Conservation (phyloP, 225 moss, liverwort and hornwort genomes). For the Rhytidiadelphus loreus region DNA sequence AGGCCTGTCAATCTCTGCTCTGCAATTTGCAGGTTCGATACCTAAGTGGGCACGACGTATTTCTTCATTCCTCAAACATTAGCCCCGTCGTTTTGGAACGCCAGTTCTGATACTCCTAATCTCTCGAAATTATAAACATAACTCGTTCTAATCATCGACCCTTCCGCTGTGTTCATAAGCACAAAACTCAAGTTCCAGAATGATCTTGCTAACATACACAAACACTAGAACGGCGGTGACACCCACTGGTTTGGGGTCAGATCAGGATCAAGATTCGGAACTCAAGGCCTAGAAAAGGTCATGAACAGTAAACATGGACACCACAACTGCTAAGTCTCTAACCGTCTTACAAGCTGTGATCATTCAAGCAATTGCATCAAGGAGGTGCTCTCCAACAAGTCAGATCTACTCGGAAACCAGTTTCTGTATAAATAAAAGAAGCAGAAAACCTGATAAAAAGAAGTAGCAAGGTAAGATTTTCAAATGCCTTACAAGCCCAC, state of each 20-base stretch:
- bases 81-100: background rate
- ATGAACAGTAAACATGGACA: background rate
- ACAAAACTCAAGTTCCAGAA: background rate
- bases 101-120: background rate
- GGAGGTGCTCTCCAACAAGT: background rate
- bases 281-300: background rate
- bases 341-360: background rate
- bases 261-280: background rate
- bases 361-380: background rate
- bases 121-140: background rate
- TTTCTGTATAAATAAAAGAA: background rate
- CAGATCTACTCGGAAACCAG: background rate
- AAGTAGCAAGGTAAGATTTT: background rate
- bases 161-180: background rate
- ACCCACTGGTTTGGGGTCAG: background rate
- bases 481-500: constrained; percentile 64
- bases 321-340: background rate
- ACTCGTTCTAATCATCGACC: background rate
- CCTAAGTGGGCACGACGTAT: background rate
- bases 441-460: background rate
- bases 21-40: background rate
- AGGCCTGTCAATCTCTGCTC: background rate
- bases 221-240: background rate
- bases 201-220: background rate
- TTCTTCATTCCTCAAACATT: background rate